Base-by-base conservation (phyloP, 2,329 filamentous ascomycete genomes). In the Monilinia fructigena region DNA sequence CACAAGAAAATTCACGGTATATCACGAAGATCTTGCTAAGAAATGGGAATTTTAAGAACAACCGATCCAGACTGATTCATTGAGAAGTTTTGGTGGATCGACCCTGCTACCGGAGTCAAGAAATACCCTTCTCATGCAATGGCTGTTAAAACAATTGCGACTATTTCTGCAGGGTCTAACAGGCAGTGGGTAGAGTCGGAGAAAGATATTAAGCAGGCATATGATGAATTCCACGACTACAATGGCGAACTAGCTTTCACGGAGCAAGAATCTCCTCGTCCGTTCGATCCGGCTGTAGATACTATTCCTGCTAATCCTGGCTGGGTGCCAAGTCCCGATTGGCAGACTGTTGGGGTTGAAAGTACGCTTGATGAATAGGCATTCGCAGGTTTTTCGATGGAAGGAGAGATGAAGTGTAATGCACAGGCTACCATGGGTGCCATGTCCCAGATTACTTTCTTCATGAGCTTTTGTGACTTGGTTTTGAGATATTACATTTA, bases 211-310 rank as follows among this genome's bases (percentile, higher is more conserved):
- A n/a, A 35, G n/a, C 54, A 56, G 35, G 14, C 54, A 26, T 56
- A 56, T 42, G 54, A 56, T 42, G 54, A 35, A 8, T 56, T 56
- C 14, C n/a, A n/a, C 4, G 35, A 40, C 12, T 26, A 56, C 20
- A 18, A 42, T 7, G 54, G 54, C 14, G 54, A 26, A 14, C 26
- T 35, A 11, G 14, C 26, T 10, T 56, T 56, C 14, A 56, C 54
- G 0, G 38, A 42, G 14, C 14, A n/a, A 12, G 54, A 42, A 42
- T 56, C 38, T 55, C 31, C 53, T 23, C 54, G 35, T 11, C n/a
- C n/a, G 3, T 56, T 56, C 26, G 54, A 56, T 56, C 35, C 54
- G 12, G 54, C 35, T 40, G n/a, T 56, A 12, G 54, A 56, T 28
- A 56, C 35, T 20, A n/a, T 56, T 11, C 35, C 54, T 42, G 35